phyloP scores from a whole-genome alignment of 331 rosid genomes.

The Saraca asoca region DNA sequence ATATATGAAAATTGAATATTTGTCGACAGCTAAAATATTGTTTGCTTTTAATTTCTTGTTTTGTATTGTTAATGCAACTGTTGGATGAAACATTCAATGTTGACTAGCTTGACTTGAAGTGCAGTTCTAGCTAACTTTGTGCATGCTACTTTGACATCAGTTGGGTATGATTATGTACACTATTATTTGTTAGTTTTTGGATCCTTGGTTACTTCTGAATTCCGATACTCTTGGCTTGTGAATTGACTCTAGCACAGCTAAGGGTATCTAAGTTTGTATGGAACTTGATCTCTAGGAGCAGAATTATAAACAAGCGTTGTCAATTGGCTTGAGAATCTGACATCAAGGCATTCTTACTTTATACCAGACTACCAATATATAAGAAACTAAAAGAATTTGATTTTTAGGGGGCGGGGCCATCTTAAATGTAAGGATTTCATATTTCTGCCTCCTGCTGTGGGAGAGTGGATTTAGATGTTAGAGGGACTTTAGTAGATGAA shows the following conservation, averaged over 20 bases:
- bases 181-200: conserved; percentile 7
- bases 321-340: conserved; percentile 18
- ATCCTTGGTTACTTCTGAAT: conserved; percentile 18
- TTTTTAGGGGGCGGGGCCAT: too few relatives aligned
- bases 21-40: conserved; percentile 8
- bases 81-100: conserved; percentile 1
- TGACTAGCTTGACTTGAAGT: conserved; percentile 19
- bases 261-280: neutral
- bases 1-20: conserved; percentile 5
- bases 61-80: conserved; percentile 13
- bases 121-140: neutral
- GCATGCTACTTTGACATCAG: conserved; percentile 21
- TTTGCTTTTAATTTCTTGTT: neutral
- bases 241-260: conserved; percentile 6
- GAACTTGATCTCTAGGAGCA: conserved; percentile 9
- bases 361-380: neutral
- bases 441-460: too few relatives aligned
- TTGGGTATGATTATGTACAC: neutral
- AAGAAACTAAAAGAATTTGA: conserved; percentile 1
- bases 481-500: conserved; percentile 5
- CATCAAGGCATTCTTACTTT: conserved; percentile 12
- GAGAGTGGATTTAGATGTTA: too few relatives aligned
- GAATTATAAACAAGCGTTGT: conserved; percentile 19
- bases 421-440: too few relatives aligned
- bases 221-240: conserved; percentile 22